Evolutionary conservation across 2,329 filamentous ascomycete species (phyloP).

Genomic region (Madurella mycetomatis): DNA sequence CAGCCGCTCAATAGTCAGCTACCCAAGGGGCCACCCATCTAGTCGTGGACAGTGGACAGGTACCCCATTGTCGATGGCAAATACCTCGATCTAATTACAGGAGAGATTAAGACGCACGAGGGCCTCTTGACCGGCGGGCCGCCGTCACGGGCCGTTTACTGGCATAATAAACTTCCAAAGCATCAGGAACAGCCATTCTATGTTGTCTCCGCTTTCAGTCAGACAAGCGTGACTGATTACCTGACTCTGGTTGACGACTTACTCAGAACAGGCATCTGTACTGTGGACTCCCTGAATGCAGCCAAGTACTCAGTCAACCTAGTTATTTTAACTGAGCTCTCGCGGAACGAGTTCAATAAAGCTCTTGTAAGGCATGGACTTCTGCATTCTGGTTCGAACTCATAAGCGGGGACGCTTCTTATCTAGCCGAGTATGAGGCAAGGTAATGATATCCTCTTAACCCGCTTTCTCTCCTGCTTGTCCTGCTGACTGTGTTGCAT

Average conservation of each 20-base stretch:
- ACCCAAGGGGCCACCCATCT: not conserved
- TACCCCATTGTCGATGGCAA: slow-evolving; percentile 16
- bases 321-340: not conserved
- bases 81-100: slow-evolving; percentile 10
- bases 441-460: not conserved
- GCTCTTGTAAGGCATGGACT: not conserved
- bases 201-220: not conserved
- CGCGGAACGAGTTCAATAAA: not conserved
- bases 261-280: not conserved
- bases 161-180: not conserved
- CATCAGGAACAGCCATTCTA: not conserved
- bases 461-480: not conserved
- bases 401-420: not conserved
- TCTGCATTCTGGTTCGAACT: not conserved
- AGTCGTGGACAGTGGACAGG: slow-evolving; percentile 10
- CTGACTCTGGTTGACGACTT: not conserved
- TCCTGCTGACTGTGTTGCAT: not conserved
- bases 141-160: not conserved
- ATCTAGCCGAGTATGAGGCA: not conserved
- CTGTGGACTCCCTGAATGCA: not conserved
- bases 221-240: not conserved
- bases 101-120: slow-evolving; percentile 9
- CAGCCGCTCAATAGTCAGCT: not conserved
- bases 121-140: slow-evolving; percentile 1
- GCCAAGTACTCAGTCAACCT: not conserved